phyloP scores from a whole-genome alignment of 306 rosid species.

The Arachis hypogaea region DNA sequence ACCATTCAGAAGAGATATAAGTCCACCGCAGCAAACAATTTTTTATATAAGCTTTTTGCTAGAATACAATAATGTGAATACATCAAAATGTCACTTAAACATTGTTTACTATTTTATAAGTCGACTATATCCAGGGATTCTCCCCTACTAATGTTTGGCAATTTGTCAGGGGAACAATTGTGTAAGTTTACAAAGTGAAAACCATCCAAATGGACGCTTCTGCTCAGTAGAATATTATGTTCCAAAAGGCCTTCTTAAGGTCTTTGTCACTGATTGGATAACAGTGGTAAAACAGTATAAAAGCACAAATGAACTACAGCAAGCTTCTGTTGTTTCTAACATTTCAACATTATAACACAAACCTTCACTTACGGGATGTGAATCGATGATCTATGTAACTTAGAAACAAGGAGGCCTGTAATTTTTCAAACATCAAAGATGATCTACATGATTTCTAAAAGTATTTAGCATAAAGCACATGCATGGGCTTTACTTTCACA shows the following conservation, averaged over 20 bases:
- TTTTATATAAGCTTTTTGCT: conserved; percentile 3
- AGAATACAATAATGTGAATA: neutral
- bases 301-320: neutral
- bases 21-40: neutral
- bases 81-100: conserved; percentile 10
- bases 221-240: conserved; percentile 12
- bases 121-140: conserved; percentile 13
- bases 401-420: conserved; percentile 12
- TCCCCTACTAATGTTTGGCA: neutral
- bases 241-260: neutral
- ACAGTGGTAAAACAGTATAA: neutral
- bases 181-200: conserved; percentile 11
- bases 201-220: conserved; percentile 22
- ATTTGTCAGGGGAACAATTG: neutral
- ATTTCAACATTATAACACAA: neutral
- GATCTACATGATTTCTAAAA: neutral
- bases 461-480: neutral
- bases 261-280: conserved; percentile 8
- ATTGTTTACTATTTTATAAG: conserved; percentile 16
- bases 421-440: neutral
- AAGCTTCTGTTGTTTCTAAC: neutral
- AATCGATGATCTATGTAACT: neutral
- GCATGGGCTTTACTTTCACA: neutral
- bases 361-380: neutral
- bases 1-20: conserved; percentile 4